Conservation (phyloP, 306 rosid species). For the Prunus fruticosa region DNA sequence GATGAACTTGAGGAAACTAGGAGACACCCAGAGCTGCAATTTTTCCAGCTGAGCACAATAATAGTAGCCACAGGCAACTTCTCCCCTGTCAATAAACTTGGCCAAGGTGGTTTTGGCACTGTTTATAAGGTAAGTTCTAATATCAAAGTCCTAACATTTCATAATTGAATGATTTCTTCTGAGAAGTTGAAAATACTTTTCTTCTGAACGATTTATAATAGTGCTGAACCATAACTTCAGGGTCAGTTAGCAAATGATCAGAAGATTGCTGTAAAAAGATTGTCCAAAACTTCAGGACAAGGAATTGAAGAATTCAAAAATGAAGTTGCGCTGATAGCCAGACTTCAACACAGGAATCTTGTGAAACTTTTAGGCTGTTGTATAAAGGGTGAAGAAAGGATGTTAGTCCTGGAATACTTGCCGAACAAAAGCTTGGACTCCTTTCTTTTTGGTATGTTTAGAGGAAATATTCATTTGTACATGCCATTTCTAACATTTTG, state of each 20-base stretch:
- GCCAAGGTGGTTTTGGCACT: slow-evolving; percentile 25
- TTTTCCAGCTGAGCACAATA: slow-evolving; percentile 12
- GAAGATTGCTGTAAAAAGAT: slow-evolving; percentile 40
- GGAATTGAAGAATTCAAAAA: slow-evolving; percentile 57
- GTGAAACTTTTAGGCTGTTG: slow-evolving; percentile 61
- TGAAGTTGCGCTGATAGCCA: slow-evolving; percentile 50
- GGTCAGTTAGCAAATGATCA: slow-evolving; percentile 14
- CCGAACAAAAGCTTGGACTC: slow-evolving; percentile 57
- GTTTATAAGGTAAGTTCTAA: slow-evolving; percentile 7
- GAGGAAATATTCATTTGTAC: not conserved
- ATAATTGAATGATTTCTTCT: not conserved
- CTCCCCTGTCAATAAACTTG: slow-evolving; percentile 15
- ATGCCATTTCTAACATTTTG: not conserved
- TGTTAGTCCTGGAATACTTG: slow-evolving; percentile 56
- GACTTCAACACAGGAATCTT: slow-evolving; percentile 68
- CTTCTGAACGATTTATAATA: not conserved
- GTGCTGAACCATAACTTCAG: not conserved
- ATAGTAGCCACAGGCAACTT: slow-evolving; percentile 10
- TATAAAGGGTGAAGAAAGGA: slow-evolving; percentile 43
- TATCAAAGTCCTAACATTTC: not conserved
- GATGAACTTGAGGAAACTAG: slow-evolving; percentile 7
- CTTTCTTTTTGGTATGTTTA: slow-evolving; percentile 45
- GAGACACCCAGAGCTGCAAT: slow-evolving; percentile 3
- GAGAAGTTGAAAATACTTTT: not conserved
- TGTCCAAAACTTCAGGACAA: slow-evolving; percentile 52